Base-by-base conservation (phyloP, 2,329 filamentous ascomycete genomes). In the Trichoderma citrinoviride region DNA sequence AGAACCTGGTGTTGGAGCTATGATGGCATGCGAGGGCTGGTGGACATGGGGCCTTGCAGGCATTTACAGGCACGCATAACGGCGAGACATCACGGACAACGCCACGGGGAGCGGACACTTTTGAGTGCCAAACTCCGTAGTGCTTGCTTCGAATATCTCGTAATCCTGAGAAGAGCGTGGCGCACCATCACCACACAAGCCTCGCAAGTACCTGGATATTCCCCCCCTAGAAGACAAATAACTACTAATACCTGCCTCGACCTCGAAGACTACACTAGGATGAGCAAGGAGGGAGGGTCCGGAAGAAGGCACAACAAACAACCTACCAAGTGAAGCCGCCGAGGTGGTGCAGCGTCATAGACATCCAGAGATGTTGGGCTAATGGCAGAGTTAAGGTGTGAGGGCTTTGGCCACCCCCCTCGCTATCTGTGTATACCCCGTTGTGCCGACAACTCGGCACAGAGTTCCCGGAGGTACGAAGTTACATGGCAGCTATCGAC, bases 221-320 rank as follows among this genome's bases (percentile, higher is more conserved):
- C 15, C n/a, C 25, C n/a, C 19, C n/a, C n/a, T 1, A 4, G n/a
- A 37, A 53, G 44, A 41, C 56, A 27, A 44, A 53, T n/a, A 33
- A 40, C 33, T 37, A 14, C n/a, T n/a, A 37, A 10, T 37, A 37
- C 33, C 33, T 37, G 33, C 47, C 58, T 61, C 58, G 58, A 47
- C 58, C 50, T 25, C 58, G 37, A 43, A 61, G 21, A 25, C 56
- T n/a, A 53, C 58, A 53, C n/a, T 44, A 19, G 58, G 47, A 41
- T 37, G 43, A 61, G 37, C 47, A 60, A 12, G 25, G 47, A 33
- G 41, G 37, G 47, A 33, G 37, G 47, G 47, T 19, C 46, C 17
- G 7, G 25, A 19, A 19, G 47, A 25, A 61, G 47, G 58, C 23
- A 56, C 17, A 7, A 25, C 6, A n/a, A 41, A 6, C 15, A 61